Conservation (phyloP, 2,329 filamentous ascomycete genomes). For the Eutypella sp. region DNA sequence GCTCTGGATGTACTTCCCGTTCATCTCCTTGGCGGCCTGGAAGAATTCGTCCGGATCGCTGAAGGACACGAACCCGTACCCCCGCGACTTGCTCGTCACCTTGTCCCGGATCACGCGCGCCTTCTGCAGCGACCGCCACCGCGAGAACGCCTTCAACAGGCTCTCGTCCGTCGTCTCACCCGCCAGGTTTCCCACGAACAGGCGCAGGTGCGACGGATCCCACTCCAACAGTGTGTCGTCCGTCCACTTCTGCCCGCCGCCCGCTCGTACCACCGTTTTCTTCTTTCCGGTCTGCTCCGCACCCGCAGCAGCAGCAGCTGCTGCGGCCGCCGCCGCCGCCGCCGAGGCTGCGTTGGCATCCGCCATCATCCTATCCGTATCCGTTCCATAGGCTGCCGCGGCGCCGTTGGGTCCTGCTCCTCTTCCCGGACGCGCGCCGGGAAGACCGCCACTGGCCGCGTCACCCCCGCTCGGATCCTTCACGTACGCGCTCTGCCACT, state of each 20-base stretch:
- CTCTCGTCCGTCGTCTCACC: constrained; percentile 97
- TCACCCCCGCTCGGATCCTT: constrained; percentile 48
- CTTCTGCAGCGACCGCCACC: constrained; percentile 85
- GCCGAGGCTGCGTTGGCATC: constrained; percentile 24
- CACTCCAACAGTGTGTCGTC: constrained; percentile 87
- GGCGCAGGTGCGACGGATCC: constrained; percentile 89
- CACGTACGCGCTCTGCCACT: constrained; percentile 90
- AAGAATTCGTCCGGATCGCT: constrained; percentile 95
- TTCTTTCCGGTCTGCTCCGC: constrained; percentile 56
- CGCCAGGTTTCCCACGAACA: constrained; percentile 95
- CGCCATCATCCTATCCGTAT: constrained; percentile 24
- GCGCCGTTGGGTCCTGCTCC: constrained; percentile 22
- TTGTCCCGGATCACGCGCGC: constrained; percentile 93
- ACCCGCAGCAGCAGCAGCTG: constrained; percentile 36
- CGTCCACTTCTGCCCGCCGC: constrained; percentile 89
- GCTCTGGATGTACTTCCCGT: constrained; percentile 97
- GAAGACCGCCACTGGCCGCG: constrained; percentile 19
- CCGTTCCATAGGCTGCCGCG: constrained; percentile 38
- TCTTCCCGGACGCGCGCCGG: constrained; percentile 19
- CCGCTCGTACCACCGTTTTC: constrained; percentile 83
- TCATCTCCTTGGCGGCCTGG: constrained; percentile 94
- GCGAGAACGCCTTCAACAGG: constrained; percentile 85
- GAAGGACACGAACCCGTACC: constrained; percentile 95
- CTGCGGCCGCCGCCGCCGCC: constrained; percentile 25
- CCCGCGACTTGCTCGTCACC: constrained; percentile 91